These are phyloP conservation scores for Gliomastix tumulicola DNA, from an alignment of 2,329 filamentous ascomycete genomes.

Conservation along the genomic window DNA sequence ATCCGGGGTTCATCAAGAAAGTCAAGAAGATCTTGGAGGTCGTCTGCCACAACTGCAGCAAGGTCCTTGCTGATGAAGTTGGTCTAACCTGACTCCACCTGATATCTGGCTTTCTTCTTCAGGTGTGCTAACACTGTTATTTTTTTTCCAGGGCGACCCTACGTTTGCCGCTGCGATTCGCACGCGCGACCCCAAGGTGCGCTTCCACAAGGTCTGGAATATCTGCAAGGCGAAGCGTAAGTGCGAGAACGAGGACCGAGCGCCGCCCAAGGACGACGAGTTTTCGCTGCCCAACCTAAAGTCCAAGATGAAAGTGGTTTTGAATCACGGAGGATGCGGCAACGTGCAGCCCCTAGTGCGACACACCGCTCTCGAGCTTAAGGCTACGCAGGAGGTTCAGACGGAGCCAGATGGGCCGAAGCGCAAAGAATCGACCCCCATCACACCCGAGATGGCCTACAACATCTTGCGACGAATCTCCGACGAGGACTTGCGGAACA, in stretches of 20 bases:
- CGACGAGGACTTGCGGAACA: slow-evolving; percentile 72
- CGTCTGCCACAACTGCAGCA: slow-evolving; percentile 98
- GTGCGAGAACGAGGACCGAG: slow-evolving; percentile 74
- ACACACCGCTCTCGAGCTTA: slow-evolving; percentile 78
- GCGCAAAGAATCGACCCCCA: slow-evolving; percentile 69
- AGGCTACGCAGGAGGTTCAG: slow-evolving; percentile 59
- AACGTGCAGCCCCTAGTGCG: slow-evolving; percentile 85
- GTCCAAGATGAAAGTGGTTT: slow-evolving; percentile 34
- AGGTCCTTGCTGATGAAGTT: slow-evolving; percentile 96
- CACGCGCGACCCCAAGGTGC: slow-evolving; percentile 85
- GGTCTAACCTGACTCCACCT: slow-evolving; percentile 57
- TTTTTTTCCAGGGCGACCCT: slow-evolving; percentile 76
- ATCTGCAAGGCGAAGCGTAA: slow-evolving; percentile 82
- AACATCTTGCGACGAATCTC: slow-evolving; percentile 82
- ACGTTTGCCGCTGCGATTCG: slow-evolving; percentile 77
- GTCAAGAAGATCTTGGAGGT: slow-evolving; percentile 99
- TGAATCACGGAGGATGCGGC: slow-evolving; percentile 83
- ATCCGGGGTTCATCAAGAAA: slow-evolving; percentile 94
- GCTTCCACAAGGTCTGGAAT: slow-evolving; percentile 89
- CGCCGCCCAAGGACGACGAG: slow-evolving; percentile 62
- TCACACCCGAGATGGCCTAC: slow-evolving; percentile 79
- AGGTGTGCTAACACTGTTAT: slow-evolving; percentile 57
- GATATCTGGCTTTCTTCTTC: slow-evolving; percentile 40
- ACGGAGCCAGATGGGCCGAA: slow-evolving; percentile 65
- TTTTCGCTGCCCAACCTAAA: slow-evolving; percentile 56